These are phyloP conservation scores for Pelomyxa schiedti DNA, from an alignment of 78 protist species.

Conservation along the genomic window DNA sequence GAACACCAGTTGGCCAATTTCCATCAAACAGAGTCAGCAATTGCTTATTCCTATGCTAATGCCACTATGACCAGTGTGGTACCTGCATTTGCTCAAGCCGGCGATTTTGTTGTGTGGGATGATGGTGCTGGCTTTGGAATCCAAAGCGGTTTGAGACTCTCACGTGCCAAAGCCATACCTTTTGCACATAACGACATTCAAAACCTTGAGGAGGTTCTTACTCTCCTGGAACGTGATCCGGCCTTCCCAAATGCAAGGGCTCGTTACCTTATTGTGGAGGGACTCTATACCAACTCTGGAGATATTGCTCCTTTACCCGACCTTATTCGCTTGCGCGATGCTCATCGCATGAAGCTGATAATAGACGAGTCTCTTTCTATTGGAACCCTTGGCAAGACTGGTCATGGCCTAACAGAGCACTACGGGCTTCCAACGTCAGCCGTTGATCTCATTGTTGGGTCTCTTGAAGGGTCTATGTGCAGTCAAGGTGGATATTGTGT, in stretches of 20 bases:
- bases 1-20: constrained; percentile 68
- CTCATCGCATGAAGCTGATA: constrained; percentile 58
- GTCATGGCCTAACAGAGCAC: constrained; percentile 81
- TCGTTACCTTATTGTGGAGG: constrained; percentile 78
- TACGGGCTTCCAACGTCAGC: constrained; percentile 17
- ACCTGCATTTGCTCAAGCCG: constrained; percentile 73
- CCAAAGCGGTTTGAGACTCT: not conserved
- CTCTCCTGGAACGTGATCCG: not conserved
- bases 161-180: not conserved
- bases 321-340: constrained; percentile 51
- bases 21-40: constrained; percentile 41
- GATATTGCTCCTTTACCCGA: constrained; percentile 23
- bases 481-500: not conserved
- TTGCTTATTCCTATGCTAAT: constrained; percentile 79
- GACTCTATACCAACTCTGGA: constrained; percentile 66
- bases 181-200: not conserved
- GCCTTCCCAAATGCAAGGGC: not conserved
- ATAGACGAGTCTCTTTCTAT: constrained; percentile 84
- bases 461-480: not conserved
- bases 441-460: constrained; percentile 3
- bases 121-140: not conserved
- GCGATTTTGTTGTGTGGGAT: constrained; percentile 66
- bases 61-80: constrained; percentile 70
- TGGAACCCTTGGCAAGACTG: constrained; percentile 85
- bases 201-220: not conserved